Base-by-base conservation (phyloP, 2,329 filamentous ascomycete species). In the Keithomyces neogunnii region DNA sequence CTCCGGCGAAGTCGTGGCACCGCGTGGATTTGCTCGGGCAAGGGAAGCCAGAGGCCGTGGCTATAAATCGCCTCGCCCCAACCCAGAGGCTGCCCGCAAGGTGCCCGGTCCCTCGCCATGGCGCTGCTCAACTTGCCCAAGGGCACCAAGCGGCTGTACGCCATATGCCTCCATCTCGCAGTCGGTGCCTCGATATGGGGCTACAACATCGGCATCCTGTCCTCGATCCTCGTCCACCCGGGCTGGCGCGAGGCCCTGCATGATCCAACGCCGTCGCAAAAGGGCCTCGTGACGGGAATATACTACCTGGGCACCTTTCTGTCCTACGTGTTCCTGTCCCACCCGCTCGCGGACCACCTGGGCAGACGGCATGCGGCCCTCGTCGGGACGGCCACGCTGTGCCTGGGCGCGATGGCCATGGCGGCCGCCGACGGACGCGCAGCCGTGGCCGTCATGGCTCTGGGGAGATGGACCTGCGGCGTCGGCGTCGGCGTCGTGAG, bases 181-280 rank as follows among this genome's bases (percentile, higher is more conserved):
- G 58, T 81, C n/a, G 77, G 76, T 10, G 76, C 77, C 2, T 76
- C 78, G 38, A 70, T 77, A 29, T 80, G 77, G 76, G 77, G 78
- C 11, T 81, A 82, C 62, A 80, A 81, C 59, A 73, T 82, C 56
- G 79, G 78, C 49, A 70, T 82, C 43, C 67, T 81, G 19, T 76
- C 76, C 1, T 77, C 77, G 1, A 69, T 82, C 38, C 75, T 80
- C 49, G 75, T 80, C 4, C 74, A 80, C 57, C 73, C 73, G 0
- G 78, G 78, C 19, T 82, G 78, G 65, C 64, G 66, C n/a, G 62
- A 68, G 19, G 66, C 73, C 5, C 69, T 80, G 9, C 62, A 71
- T 47, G 58, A 72, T 30, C 76, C 72, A 5, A 67, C 64, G 1
- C 69, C 76, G 2, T 63, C 70, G 5, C 67, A 69, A 47, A 78